Percentiles rank a stretch among this genome's conserved stretches.
Evolutionary conservation across 139 green algal genomes (phyloP).

Genomic region (Microglena sp.): DNA sequence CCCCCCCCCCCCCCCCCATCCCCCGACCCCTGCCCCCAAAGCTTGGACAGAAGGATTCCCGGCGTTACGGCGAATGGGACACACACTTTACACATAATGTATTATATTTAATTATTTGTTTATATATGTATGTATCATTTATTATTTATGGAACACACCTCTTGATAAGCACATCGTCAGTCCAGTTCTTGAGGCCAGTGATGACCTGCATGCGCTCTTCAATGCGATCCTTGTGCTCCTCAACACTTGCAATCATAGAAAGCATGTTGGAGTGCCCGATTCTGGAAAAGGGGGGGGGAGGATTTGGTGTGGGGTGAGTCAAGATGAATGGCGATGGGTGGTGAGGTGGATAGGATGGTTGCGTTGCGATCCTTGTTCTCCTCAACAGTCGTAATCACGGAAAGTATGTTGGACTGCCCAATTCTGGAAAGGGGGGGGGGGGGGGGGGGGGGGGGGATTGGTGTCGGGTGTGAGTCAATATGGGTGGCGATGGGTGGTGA

Average conservation of each 20-base stretch:
- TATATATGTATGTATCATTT: background rate
- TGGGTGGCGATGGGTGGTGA: too few species aligned
- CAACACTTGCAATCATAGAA: constrained; percentile 1
- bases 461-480: too few species aligned
- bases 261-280: background rate
- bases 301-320: too few species aligned
- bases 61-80: background rate
- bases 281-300: too few species aligned
- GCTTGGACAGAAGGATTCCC: background rate
- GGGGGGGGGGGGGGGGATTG: too few species aligned
- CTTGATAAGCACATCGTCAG: background rate
- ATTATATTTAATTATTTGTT: background rate
- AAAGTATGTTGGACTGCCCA: background rate
- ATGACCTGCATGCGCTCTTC: constrained; percentile 1
- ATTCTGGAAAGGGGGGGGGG: too few species aligned
- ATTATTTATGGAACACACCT: background rate
- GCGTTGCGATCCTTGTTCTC: background rate
- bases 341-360: too few species aligned
- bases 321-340: too few species aligned
- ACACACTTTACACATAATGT: constrained; percentile 1
- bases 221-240: constrained; percentile 1
- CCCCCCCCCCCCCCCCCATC: background rate
- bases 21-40: background rate
- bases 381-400: constrained; percentile 1
- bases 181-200: background rate